A percentile compares a stretch with the other conserved stretches of the same genome.
phyloP scores from a whole-genome alignment of 2,329 filamentous ascomycete species.

The Phialophora tarda region DNA sequence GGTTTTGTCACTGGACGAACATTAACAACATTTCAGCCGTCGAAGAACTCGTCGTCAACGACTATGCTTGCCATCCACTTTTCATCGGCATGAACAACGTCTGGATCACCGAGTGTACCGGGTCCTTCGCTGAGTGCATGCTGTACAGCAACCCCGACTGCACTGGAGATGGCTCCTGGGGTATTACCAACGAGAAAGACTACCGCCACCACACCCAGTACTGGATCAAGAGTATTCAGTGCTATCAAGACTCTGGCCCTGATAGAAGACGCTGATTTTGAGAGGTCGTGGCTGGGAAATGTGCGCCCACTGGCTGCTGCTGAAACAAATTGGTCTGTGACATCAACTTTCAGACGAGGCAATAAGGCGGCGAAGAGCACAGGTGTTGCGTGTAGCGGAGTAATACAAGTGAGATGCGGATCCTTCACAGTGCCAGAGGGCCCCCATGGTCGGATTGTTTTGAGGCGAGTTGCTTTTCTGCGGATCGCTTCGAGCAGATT shows the following conservation, averaged over 20 bases:
- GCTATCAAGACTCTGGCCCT: background rate
- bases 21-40: background rate
- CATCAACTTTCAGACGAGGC: background rate
- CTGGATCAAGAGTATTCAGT: conserved; percentile 16
- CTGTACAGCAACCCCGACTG: conserved; percentile 18
- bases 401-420: background rate
- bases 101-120: conserved; percentile 27
- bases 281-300: background rate
- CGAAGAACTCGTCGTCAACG: conserved; percentile 10
- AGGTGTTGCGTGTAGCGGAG: background rate
- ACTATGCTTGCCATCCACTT: conserved; percentile 1
- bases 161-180: conserved; percentile 1
- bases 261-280: background rate
- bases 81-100: conserved; percentile 16
- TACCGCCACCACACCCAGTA: conserved; percentile 16
- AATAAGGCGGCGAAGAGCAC: background rate
- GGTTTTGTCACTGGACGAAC: background rate
- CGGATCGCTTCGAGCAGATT: background rate
- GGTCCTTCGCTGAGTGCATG: conserved; percentile 19
- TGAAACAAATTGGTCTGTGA: background rate
- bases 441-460: background rate
- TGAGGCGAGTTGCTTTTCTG: background rate
- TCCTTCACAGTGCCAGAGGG: background rate
- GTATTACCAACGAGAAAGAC: conserved; percentile 12
- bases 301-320: background rate